phyloP scores from a whole-genome alignment of 73 alveolate genomes.

The Blepharisma stoltei region DNA sequence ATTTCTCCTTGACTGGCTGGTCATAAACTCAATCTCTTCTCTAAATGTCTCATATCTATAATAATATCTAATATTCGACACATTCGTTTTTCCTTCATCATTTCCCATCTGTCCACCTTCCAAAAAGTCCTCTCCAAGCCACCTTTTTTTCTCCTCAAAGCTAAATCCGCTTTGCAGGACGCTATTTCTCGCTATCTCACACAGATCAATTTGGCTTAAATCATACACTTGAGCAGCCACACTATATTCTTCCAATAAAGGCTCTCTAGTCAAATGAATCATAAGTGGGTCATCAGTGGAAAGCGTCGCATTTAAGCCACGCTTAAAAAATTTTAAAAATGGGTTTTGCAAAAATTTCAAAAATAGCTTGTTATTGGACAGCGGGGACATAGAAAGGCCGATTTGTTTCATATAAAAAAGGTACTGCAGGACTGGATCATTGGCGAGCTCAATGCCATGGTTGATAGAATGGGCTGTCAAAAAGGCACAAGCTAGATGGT shows the following conservation, averaged over 20 bases:
- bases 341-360: slow-evolving; percentile 45
- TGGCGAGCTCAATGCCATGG: slow-evolving; percentile 29
- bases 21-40: slow-evolving; percentile 22
- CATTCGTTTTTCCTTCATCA: not conserved
- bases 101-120: slow-evolving; percentile 11
- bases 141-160: slow-evolving; percentile 19
- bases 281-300: slow-evolving; percentile 81
- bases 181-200: slow-evolving; percentile 35
- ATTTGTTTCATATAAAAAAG: slow-evolving; percentile 63
- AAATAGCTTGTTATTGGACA: slow-evolving; percentile 66
- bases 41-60: slow-evolving; percentile 28
- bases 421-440: slow-evolving; percentile 49
- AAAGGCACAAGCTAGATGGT: slow-evolving; percentile 65
- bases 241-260: slow-evolving; percentile 59
- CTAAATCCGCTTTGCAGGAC: slow-evolving; percentile 33
- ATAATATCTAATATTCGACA: not conserved
- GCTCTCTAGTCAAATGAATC: slow-evolving; percentile 72
- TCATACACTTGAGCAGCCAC: slow-evolving; percentile 42
- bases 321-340: slow-evolving; percentile 42
- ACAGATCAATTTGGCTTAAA: slow-evolving; percentile 17
- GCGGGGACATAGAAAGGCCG: slow-evolving; percentile 74
- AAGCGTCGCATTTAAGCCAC: slow-evolving; percentile 67
- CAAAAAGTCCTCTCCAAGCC: slow-evolving; percentile 29
- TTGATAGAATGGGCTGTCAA: slow-evolving; percentile 43
- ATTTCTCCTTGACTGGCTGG: slow-evolving; percentile 13